Evolutionary conservation across 352 stramenopile species (phyloP), one percentile per base, ranked within the genome.

Genomic region (Phytopythium delawarense): DNA sequence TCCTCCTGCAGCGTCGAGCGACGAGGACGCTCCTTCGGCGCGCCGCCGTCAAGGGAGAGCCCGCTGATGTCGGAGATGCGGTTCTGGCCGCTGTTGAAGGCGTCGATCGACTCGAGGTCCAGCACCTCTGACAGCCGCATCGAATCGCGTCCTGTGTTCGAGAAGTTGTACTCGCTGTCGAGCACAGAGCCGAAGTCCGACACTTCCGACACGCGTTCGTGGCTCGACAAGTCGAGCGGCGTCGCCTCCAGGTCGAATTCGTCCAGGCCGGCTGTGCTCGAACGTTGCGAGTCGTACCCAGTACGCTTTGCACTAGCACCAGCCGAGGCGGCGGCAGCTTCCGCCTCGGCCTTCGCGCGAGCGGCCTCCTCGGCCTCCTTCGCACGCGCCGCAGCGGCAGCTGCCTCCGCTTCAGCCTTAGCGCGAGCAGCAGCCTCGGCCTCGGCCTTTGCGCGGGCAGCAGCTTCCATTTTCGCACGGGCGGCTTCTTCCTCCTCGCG

Each of bases 81-180:
- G 50, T 77, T 69, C 53, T 49, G 34, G 11, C 53, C 53, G 18
- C 46, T 76, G 51, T 83, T 78, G 59, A 81, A 79, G 20, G 62
- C 66, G 16, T 86, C 66, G 34, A 86, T 79, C 25, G 79, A 79
- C 51, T 87, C 81, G 25, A 92, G 72, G 56, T 92, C 84, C 49
- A 92, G 78, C 48, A 92, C 84, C 59, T 91, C 77, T n/a, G 81
- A 91, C 37, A 92, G 72, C 2, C 84, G 81, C 63, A 91, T 56
- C 39, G 84, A 91, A 51, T 92, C 84, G 21, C 81, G 76, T 56
- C 80, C 63, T 50, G 67, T 78, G 69, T 76, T 84, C 37, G 82
- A 72, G 45, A 84, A 92, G 28, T 75, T 81, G 53, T 88, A 83
- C 23, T 91, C 80, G 49, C 72, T 74, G 30, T 63, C 68, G 46